Conservation (phyloP, 768 basidiomycete genomes). For the Leccinum pellstonianum region DNA sequence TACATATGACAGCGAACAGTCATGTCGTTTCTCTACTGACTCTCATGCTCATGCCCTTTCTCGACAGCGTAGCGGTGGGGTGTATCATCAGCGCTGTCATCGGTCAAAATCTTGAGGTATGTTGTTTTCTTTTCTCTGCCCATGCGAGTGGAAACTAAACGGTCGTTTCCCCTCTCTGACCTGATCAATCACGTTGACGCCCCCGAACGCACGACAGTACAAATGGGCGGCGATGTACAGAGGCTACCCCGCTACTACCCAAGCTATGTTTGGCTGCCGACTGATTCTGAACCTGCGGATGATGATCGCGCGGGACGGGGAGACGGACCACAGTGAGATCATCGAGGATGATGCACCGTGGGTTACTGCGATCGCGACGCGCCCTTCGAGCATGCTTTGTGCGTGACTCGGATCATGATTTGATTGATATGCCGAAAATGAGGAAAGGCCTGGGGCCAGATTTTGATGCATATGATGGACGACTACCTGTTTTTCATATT, state of each 20-base stretch:
- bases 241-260: constrained; percentile 2
- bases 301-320: constrained; percentile 5
- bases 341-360: not conserved
- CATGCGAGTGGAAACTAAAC: not conserved
- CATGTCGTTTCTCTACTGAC: not conserved
- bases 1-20: not conserved
- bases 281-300: not conserved
- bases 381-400: not conserved
- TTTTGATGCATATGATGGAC: too few relatives aligned
- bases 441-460: not conserved
- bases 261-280: not conserved
- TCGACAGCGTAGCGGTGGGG: not conserved
- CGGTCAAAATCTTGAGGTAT: constrained; percentile 6
- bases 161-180: not conserved
- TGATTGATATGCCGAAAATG: not conserved
- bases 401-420: not conserved
- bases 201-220: not conserved
- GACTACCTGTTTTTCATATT: not conserved
- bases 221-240: constrained; percentile 6
- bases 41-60: not conserved
- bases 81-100: not conserved
- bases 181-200: not conserved
- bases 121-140: not conserved
- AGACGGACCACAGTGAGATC: not conserved
- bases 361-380: not conserved